phyloP scores from a whole-genome alignment of 495 filamentous ascomycete genomes.

The Penicillium diatomitis region DNA sequence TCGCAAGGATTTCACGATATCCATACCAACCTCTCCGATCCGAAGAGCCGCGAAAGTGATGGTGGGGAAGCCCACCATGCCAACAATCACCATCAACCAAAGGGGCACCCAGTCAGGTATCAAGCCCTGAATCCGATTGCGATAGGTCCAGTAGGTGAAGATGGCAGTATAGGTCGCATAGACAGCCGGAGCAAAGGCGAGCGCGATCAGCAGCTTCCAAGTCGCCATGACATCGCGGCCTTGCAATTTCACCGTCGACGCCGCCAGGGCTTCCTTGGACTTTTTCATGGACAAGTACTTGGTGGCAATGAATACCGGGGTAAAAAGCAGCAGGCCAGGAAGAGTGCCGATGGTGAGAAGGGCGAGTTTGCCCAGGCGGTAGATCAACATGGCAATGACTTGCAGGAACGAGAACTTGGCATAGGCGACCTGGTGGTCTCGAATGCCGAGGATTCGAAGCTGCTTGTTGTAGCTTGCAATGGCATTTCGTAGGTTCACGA shows the following conservation, averaged over 20 bases:
- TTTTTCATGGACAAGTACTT: slow-evolving; percentile 89
- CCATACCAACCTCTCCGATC: slow-evolving; percentile 96
- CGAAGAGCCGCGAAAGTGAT: slow-evolving; percentile 91
- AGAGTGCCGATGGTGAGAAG: slow-evolving; percentile 73
- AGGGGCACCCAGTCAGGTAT: slow-evolving; percentile 74
- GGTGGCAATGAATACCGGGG: slow-evolving; percentile 80
- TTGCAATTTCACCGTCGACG: slow-evolving; percentile 87
- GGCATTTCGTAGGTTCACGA: slow-evolving; percentile 65
- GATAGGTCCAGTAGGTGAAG: slow-evolving; percentile 69
- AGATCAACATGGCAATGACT: slow-evolving; percentile 69
- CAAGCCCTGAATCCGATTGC: slow-evolving; percentile 69
- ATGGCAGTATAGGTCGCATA: slow-evolving; percentile 71
- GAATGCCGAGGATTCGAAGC: slow-evolving; percentile 73
- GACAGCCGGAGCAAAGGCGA: slow-evolving; percentile 78
- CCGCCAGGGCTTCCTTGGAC: slow-evolving; percentile 80
- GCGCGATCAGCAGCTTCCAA: slow-evolving; percentile 91
- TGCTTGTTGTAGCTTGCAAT: slow-evolving; percentile 84
- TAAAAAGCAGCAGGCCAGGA: slow-evolving; percentile 80
- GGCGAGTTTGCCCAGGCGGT: slow-evolving; percentile 66
- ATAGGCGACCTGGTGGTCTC: slow-evolving; percentile 94
- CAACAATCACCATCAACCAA: slow-evolving; percentile 61
- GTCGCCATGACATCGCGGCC: slow-evolving; percentile 94
- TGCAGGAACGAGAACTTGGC: slow-evolving; percentile 69
- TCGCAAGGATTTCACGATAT: slow-evolving; percentile 89
- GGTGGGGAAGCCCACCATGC: slow-evolving; percentile 71